Base-by-base conservation (phyloP, 1,284 basidiomycete species). In the Trametes sp. region DNA sequence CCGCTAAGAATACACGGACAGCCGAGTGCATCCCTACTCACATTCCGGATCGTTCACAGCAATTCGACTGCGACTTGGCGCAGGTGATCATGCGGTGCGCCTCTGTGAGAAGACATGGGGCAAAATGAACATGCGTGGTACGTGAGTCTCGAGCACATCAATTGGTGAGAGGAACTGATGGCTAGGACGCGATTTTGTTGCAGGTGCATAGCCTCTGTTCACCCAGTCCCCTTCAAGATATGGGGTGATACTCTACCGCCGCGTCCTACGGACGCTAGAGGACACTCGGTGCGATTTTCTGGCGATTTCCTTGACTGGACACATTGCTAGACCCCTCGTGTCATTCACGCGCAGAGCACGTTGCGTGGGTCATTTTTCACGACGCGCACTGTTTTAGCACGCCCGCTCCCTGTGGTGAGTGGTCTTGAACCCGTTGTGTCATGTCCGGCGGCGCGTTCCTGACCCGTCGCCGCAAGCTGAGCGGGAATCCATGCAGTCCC, bases 361-460 rank as follows among this genome's bases (percentile, higher is more conserved):
- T 16, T 26, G 36, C 41, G 57, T 59, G 58, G 51, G 58, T 42
- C 6, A 19, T n/a, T 29, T 49, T 44, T 31, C 59, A 35, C 45
- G 23, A 50, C 28, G 36, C n/a, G 10, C n/a, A 49, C 52, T 26
- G 21, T 54, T 60, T 54, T 60, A 60, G 59, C 59, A 54, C 52
- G 19, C 16, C 52, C 28, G 35, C 52, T 54, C 45, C 59, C 52
- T 54, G 36, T 60, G 45, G 59, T 60, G 52, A 60, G 59, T 54
- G 16, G 35, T 16, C 36, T 42, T n/a, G n/a, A 31, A 10, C n/a
- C 45, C 19, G 7, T 54, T 29, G 31, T 42, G 45, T 44, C 36
- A n/a, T 24, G 19, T 49, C 36, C 31, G 23, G 26, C n/a, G 44
- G 31, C 16, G 8, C 23, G 52, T 42, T 33, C 52, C 46, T 53